Evolutionary conservation across 306 rosid genomes (phyloP), one percentile per base, ranked within the genome.

Genomic region (Cercis canadensis): DNA sequence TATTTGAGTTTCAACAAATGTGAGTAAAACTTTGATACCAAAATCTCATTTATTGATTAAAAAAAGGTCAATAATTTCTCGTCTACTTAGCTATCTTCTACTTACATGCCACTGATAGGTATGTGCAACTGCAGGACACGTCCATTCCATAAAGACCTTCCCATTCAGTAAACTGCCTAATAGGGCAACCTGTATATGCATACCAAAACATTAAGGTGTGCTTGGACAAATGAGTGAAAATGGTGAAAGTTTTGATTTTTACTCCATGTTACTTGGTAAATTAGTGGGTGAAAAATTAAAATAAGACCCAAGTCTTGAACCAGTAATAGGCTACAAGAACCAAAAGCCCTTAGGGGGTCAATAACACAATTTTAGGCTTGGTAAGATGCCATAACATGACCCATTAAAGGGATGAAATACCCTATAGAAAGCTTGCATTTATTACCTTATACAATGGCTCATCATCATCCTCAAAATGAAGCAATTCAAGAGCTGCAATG

Each of bases 401-500:
- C 4, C 62, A n/a, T 51, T 4, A 51, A 43, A 74, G 57, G 32
- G 4, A 46, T 34, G 51, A 65, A 65, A 36, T 45, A 18, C 36
- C 50, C 40, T 44, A 31, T 43, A 31, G 40, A 34, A 43, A 66
- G 36, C 40, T 37, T 37, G 68, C 5, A 58, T 8, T 3, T 6
- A 4, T 32, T 49, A 82, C 86, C 83, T 73, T 69, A 33, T 77
- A 73, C 5, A 74, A 8, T 24, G 80, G 72, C 6, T 77, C 54
- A 65, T 44, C 62, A 45, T 15, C 14, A 53, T 58, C 51, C 11
- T 6, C n/a, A 58, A 59, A 61, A 65, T 72, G 69, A 7, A 60
- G 14, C 65, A 78, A 46, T 71, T 70, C 70, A 2, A 82, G 32
- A 50, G 81, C 81, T 9, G 87, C 87, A 78, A 82, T 82, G 45